Evolutionary conservation across 495 filamentous ascomycete genomes (phyloP), one percentile per base, ranked within the genome.

Genomic region (Aspergillus steynii): DNA sequence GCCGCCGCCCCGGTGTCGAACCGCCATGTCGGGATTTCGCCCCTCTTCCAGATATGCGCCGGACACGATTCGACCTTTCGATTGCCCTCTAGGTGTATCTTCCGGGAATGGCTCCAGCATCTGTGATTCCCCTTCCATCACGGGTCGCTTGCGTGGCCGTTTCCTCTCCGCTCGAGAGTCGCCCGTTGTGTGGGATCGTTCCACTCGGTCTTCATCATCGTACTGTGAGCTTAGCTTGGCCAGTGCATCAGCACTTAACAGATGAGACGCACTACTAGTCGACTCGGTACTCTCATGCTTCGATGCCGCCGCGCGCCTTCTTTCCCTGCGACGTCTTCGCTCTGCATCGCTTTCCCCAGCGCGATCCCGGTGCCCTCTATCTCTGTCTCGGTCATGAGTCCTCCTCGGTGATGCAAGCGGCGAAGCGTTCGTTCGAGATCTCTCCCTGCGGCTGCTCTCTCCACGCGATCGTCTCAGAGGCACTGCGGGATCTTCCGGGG

Each of bases 41-140:
- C 88, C 89, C 71, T 91, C 88, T 66, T 92, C 89, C 61, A 89
- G 64, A 56, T 87, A 74, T 0, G 87, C 82, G 15, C 89, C 89
- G 53, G 88, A 91, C 5, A 89, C 86, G 26, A 90, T 77, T 60
- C 87, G 75, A 34, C 85, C 76, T 52, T 80, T 82, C 55, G 80
- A 79, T 58, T 78, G 77, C 37, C 75, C 73, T 46, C 79, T 71
- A 26, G 76, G 68, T 25, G 65, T 62, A 6, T 68, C 65, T 27
- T 71, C 64, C 1, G 60, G 70, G 29, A 74, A 71, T 56, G 50
- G 64, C 45, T 32, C 62, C 72, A 70, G 70, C 66, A 59, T 68
- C 63, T 60, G 60, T 59, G 61, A 49, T 59, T 63, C 51, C 59
- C 74, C 67, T 53, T 63, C 70, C 54, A 74, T 48, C 25, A 68